Percentiles rank a stretch among this genome's conserved stretches.
Conservation (phyloP, 805 yeast species). For the Starmerella stellata region DNA sequence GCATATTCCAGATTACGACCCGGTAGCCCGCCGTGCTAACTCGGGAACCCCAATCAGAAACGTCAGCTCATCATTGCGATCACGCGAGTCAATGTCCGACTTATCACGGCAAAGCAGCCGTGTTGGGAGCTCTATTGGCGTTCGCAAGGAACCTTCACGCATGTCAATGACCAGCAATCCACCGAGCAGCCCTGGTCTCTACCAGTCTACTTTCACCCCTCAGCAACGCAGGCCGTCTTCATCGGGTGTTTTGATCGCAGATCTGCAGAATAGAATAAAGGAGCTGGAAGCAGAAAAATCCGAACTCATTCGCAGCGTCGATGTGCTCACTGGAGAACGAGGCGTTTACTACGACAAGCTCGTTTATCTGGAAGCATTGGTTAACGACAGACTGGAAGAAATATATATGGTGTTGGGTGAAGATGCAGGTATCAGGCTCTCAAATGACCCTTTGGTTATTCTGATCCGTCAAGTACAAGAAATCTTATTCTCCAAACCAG, state of each 20-base stretch:
- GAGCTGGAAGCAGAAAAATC: slow-evolving; percentile 30
- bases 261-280: slow-evolving; percentile 3
- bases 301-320: slow-evolving; percentile 33
- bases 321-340: slow-evolving; percentile 53
- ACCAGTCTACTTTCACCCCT: not conserved
- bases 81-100: not conserved
- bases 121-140: not conserved
- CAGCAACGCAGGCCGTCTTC: not conserved
- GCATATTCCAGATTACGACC: slow-evolving; percentile 54
- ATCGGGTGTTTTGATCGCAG: not conserved
- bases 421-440: slow-evolving; percentile 15
- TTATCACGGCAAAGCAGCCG: not conserved
- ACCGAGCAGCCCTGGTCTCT: not conserved
- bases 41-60: slow-evolving; percentile 1
- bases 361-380: slow-evolving; percentile 68
- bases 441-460: slow-evolving; percentile 18
- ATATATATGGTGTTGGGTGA: slow-evolving; percentile 28
- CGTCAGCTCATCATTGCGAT: not conserved
- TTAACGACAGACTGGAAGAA: slow-evolving; percentile 43
- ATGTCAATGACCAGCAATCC: not conserved
- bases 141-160: not conserved
- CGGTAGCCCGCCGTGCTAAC: slow-evolving; percentile 29
- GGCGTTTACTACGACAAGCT: slow-evolving; percentile 79
- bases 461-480: slow-evolving; percentile 48
- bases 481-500: slow-evolving; percentile 63